phyloP scores from a whole-genome alignment of 768 basidiomycete genomes.

The Mycena haematopus region DNA sequence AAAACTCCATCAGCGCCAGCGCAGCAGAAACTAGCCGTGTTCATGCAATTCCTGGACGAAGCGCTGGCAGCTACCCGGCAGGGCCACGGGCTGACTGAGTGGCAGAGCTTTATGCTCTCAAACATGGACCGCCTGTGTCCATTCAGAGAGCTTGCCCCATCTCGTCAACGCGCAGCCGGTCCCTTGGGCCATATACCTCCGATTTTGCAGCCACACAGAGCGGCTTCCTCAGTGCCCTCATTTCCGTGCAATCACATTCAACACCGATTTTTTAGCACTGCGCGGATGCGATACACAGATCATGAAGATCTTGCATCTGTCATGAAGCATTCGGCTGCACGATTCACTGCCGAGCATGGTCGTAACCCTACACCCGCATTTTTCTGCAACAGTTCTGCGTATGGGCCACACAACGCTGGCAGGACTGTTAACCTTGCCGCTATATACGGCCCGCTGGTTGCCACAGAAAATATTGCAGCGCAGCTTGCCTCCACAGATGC shows the following conservation, averaged over 20 bases:
- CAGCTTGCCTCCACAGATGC: not conserved
- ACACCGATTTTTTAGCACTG: not conserved
- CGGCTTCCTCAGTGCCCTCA: not conserved
- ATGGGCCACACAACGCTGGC: conserved; percentile 1
- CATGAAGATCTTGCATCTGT: not conserved
- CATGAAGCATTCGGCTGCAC: not conserved
- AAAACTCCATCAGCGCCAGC: too few species aligned
- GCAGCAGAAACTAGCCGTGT: not conserved
- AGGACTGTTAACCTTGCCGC: conserved; percentile 1
- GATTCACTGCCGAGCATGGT: not conserved
- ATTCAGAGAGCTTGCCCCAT: not conserved
- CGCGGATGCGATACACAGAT: not conserved
- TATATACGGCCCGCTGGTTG: not conserved
- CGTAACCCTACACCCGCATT: not conserved
- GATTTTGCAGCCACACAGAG: not conserved
- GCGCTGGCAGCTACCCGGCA: not conserved
- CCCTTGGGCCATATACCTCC: not conserved
- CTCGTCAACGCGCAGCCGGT: not conserved
- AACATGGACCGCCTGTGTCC: not conserved
- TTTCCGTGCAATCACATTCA: not conserved
- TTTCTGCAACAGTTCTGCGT: conserved; percentile 6
- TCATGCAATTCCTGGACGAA: not conserved
- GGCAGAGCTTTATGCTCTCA: not conserved
- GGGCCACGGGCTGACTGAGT: not conserved
- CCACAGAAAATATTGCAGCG: not conserved